Evolutionary conservation across 2,329 filamentous ascomycete species (phyloP), one percentile per base, ranked within the genome.

Genomic region (Fusarium incarnatum): DNA sequence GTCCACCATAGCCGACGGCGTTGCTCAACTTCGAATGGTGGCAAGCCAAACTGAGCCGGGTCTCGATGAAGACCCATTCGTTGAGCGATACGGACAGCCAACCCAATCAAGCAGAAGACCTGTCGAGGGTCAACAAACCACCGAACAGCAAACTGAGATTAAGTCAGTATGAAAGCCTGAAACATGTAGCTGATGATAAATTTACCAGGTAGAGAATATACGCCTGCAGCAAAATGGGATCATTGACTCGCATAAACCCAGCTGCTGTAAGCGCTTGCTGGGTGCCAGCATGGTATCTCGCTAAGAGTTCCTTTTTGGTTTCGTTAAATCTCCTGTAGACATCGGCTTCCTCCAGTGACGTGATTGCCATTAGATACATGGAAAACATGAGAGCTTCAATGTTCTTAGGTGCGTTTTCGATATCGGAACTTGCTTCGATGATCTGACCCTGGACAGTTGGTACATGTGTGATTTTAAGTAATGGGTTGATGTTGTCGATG

Each of bases 1-100:
- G 89, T 87, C 91, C 91, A 94, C 91, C 91, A 93, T 3, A 94
- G 80, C 40, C 91, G 85, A 52, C 91, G 86, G n/a, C 91, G 86
- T 78, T 92, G 86, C 79, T 93, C 91, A 6, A 88, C 85, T 73
- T 93, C 90, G 56, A 89, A 92, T 32, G 82, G 85, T 6, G 79
- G 81, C 5, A 88, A 72, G 7, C 77, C 84, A 54, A 85, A 86
- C 58, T 87, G 83, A 3, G 81, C 81, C 3, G 86, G 83, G 74
- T 93, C 91, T 41, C 83, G 85, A 68, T 93, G 88, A n/a, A 93
- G 82, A 6, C 90, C 90, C 80, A 93, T 86, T 6, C 89, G 85
- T 73, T 91, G 88, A 13, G 88, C 91, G 53, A 92, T 87, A 54
- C 91, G 88, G 27, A 92, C 85, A 1, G 88, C 89, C 37, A 92